Conservation (phyloP, 805 yeast species). For the Myxozyma neglecta region DNA sequence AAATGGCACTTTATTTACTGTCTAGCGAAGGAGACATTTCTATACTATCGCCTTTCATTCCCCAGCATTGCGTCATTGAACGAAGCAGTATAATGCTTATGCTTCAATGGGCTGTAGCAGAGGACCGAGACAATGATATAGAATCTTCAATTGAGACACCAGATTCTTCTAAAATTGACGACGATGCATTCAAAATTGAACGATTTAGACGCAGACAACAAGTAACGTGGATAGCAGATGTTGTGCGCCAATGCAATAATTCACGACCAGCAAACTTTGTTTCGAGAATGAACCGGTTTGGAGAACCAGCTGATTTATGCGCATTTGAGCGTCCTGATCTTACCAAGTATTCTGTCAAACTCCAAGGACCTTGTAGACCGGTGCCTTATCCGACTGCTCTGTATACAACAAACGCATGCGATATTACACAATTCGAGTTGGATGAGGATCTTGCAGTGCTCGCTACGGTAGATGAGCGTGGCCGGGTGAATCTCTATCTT, state of each 20-base stretch:
- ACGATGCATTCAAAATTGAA: slow-evolving; percentile 3
- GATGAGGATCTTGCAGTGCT: slow-evolving; percentile 30
- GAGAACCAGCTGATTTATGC: slow-evolving; percentile 33
- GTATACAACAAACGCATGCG: slow-evolving; percentile 44
- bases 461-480: slow-evolving; percentile 28
- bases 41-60: slow-evolving; percentile 64
- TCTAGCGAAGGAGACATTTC: slow-evolving; percentile 60
- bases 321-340: slow-evolving; percentile 33
- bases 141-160: not conserved
- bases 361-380: slow-evolving; percentile 57
- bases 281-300: slow-evolving; percentile 25
- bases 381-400: slow-evolving; percentile 56
- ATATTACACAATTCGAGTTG: slow-evolving; percentile 38
- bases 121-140: slow-evolving; percentile 29
- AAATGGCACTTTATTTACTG: slow-evolving; percentile 54
- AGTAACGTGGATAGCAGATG: slow-evolving; percentile 41
- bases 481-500: slow-evolving; percentile 33
- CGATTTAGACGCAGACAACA: slow-evolving; percentile 37
- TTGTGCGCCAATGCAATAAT: slow-evolving; percentile 38
- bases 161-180: not conserved
- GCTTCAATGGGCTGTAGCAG: slow-evolving; percentile 42
- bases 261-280: slow-evolving; percentile 1
- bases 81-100: slow-evolving; percentile 38
- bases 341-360: slow-evolving; percentile 26
- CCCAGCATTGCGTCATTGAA: slow-evolving; percentile 40